Percentiles rank a stretch among this genome's conserved stretches.
These are phyloP conservation scores for Coniophora puteana DNA, from an alignment of 1,284 basidiomycete species.

Conservation along the genomic window DNA sequence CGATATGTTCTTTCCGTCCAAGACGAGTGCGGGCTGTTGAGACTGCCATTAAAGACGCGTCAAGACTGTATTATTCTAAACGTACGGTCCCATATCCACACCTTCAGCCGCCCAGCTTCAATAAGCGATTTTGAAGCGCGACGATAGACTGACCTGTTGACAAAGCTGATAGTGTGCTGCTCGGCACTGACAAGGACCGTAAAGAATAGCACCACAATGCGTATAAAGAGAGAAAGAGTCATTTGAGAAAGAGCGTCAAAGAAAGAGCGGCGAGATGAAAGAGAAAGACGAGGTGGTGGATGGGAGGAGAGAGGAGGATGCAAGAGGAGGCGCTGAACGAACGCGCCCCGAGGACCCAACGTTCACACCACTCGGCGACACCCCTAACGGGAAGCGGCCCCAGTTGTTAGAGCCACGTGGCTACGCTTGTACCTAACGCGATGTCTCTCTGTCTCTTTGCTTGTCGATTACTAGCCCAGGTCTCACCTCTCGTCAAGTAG, in stretches of 20 bases:
- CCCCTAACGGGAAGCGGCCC: no score
- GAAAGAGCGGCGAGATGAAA: slow-evolving; percentile 5
- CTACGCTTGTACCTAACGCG: no score
- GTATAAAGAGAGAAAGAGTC: slow-evolving; percentile 17
- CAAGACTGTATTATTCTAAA: neutral
- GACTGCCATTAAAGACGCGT: neutral
- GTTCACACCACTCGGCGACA: no score
- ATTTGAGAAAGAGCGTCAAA: slow-evolving; percentile 17
- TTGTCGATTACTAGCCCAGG: no score
- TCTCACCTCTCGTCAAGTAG: no score
- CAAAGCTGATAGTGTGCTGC: slow-evolving; percentile 19
- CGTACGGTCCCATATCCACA: slow-evolving; percentile 22
- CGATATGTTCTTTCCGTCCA: slow-evolving; percentile 20
- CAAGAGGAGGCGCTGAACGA: no score
- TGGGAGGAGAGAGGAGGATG: no score
- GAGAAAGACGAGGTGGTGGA: slow-evolving; percentile 4
- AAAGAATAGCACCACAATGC: slow-evolving; percentile 19
- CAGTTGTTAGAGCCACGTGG: no score
- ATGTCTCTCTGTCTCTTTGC: no score
- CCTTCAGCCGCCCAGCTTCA: slow-evolving; percentile 8
- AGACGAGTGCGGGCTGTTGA: slow-evolving; percentile 20
- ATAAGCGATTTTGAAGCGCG: neutral
- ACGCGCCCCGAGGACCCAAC: no score
- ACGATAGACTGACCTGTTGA: slow-evolving; percentile 23
- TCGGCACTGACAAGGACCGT: slow-evolving; percentile 18